phyloP scores from a whole-genome alignment of 768 basidiomycete genomes.

The Tylopilus felleus region DNA sequence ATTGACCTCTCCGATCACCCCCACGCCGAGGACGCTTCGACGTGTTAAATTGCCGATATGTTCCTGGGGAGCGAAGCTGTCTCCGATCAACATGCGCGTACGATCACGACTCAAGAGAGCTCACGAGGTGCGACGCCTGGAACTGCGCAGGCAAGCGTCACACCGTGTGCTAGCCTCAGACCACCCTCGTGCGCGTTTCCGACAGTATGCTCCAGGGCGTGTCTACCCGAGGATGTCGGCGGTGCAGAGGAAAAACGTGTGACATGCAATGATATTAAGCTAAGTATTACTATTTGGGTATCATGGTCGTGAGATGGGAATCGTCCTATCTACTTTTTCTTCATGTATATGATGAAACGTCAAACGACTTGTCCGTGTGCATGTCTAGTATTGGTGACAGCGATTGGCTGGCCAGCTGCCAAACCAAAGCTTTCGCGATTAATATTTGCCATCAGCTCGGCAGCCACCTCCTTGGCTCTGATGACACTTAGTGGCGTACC shows the following conservation, averaged over 20 bases:
- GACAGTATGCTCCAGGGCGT: no score
- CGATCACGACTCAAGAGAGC: no score
- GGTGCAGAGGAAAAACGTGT: background rate
- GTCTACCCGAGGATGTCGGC: background rate
- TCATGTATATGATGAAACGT: background rate
- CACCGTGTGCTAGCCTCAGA: no score
- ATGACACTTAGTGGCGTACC: constrained; percentile 47
- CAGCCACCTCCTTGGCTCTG: constrained; percentile 70
- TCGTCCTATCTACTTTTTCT: background rate
- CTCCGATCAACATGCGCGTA: no score
- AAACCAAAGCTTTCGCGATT: background rate
- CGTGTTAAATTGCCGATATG: no score
- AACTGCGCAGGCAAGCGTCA: no score
- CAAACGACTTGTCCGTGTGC: background rate
- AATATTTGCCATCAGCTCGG: constrained; percentile 4
- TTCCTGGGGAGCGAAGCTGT: no score
- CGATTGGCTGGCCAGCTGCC: background rate
- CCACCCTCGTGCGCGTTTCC: no score
- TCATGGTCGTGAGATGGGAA: background rate
- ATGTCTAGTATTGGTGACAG: background rate
- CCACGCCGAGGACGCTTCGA: no score
- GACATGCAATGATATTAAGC: background rate
- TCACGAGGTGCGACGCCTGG: no score
- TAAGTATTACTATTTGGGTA: background rate
- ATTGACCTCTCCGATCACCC: no score